Conservation (phyloP, 192 early-diverging fungal genomes). For the Dissophora globulifera region DNA sequence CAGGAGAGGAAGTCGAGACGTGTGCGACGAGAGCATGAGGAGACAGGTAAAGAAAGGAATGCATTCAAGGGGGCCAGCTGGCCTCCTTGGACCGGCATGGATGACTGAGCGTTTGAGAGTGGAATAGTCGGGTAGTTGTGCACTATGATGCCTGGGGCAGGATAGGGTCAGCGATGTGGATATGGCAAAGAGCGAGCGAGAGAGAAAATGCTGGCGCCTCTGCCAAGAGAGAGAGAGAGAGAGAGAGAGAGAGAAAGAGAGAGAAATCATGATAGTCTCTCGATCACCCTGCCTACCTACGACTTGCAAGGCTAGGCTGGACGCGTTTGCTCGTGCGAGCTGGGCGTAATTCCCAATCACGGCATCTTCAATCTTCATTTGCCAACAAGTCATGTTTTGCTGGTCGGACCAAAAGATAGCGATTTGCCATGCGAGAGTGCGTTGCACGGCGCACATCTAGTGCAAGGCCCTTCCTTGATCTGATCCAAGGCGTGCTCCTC, state of each 20-base stretch:
- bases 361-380: too few relatives aligned
- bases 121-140: neutral
- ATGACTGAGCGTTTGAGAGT: neutral
- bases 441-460: too few relatives aligned
- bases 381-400: too few relatives aligned
- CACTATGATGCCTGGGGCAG: neutral
- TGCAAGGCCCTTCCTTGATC: too few relatives aligned
- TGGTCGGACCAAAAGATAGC: too few relatives aligned
- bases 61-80: slow-evolving; percentile 1
- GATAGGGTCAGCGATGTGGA: neutral
- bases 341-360: too few relatives aligned
- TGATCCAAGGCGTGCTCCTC: too few relatives aligned
- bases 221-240: neutral
- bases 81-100: neutral
- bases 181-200: neutral
- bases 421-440: too few relatives aligned
- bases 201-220: neutral
- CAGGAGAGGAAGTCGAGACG: neutral
- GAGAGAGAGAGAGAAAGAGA: neutral
- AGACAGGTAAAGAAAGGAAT: neutral
- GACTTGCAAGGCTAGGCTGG: too few relatives aligned
- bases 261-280: neutral
- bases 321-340: too few relatives aligned
- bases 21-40: neutral
- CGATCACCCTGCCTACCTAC: neutral